Conservation (phyloP, 805 yeast genomes). For the Clavispora carvajalis region DNA sequence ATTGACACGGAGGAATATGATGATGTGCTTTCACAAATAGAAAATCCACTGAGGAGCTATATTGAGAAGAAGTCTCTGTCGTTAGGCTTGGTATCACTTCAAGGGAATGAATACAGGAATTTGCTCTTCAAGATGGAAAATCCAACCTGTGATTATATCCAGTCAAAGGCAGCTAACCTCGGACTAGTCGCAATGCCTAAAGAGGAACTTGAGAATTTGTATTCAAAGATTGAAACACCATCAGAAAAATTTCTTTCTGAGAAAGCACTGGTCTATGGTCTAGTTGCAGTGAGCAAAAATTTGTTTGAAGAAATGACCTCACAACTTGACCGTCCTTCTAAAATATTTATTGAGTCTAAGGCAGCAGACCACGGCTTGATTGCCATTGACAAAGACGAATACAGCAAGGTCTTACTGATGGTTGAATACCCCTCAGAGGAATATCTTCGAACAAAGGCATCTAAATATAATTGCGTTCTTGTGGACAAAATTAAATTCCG, state of each 20-base stretch:
- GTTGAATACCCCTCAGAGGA: background rate
- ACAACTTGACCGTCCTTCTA: slow-evolving; percentile 25
- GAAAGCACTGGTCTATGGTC: background rate
- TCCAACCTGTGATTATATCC: background rate
- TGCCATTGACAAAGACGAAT: background rate
- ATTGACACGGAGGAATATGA: background rate
- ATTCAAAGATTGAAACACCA: background rate
- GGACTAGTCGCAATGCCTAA: slow-evolving; percentile 6
- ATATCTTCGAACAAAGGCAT: background rate
- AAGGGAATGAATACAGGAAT: slow-evolving; percentile 13
- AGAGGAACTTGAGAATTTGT: background rate
- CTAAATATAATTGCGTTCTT: background rate
- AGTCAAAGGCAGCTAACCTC: slow-evolving; percentile 2
- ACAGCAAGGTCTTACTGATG: background rate
- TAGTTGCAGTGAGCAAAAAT: background rate
- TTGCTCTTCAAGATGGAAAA: background rate
- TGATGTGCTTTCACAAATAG: background rate
- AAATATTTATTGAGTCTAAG: slow-evolving; percentile 27
- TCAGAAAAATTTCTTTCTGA: background rate
- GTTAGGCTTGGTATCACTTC: slow-evolving; percentile 3
- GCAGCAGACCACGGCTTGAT: slow-evolving; percentile 21
- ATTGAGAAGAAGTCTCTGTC: background rate
- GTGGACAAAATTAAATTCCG: too few species aligned
- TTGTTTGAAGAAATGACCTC: background rate
- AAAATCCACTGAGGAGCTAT: background rate